Conservation (phyloP, 257 asterid species). For the Plectranthus barbatus region DNA sequence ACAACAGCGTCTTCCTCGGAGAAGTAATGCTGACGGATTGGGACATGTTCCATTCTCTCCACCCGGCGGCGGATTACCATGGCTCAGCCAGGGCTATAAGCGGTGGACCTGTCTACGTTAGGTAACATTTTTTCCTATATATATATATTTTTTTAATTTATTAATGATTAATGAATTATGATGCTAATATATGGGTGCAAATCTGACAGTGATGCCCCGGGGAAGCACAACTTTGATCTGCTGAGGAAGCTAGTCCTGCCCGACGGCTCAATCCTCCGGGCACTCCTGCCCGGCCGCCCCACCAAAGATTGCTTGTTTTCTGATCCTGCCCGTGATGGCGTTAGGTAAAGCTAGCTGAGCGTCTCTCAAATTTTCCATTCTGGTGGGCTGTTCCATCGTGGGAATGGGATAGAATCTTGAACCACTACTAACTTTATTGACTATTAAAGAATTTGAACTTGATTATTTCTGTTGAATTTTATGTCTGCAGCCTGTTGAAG, state of each 20-base stretch:
- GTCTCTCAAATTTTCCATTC: no score
- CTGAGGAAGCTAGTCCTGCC: conserved; percentile 74
- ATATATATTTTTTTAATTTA: no score
- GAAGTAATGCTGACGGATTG: conserved; percentile 83
- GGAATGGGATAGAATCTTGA: no score
- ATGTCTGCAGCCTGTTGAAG: conserved; percentile 50
- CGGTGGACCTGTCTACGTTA: conserved; percentile 83
- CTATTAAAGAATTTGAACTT: no score
- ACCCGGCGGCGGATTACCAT: conserved; percentile 82
- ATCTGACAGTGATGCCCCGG: conserved; percentile 72
- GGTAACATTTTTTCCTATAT: no score
- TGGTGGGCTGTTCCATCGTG: no score
- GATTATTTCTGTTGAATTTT: not conserved
- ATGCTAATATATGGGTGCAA: not conserved
- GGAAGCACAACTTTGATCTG: conserved; percentile 80
- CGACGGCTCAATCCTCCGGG: conserved; percentile 80
- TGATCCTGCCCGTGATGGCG: conserved; percentile 92
- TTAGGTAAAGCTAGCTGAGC: conserved; percentile 61
- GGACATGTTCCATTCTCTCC: conserved; percentile 94
- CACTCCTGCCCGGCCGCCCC: conserved; percentile 86
- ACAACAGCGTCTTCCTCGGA: conserved; percentile 66
- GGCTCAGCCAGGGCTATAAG: conserved; percentile 83
- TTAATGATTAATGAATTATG: not conserved
- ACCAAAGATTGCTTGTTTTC: conserved; percentile 81
- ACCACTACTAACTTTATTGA: no score